Base-by-base conservation (phyloP, 2,329 filamentous ascomycete species). In the Chaetomiaceae sp. region DNA sequence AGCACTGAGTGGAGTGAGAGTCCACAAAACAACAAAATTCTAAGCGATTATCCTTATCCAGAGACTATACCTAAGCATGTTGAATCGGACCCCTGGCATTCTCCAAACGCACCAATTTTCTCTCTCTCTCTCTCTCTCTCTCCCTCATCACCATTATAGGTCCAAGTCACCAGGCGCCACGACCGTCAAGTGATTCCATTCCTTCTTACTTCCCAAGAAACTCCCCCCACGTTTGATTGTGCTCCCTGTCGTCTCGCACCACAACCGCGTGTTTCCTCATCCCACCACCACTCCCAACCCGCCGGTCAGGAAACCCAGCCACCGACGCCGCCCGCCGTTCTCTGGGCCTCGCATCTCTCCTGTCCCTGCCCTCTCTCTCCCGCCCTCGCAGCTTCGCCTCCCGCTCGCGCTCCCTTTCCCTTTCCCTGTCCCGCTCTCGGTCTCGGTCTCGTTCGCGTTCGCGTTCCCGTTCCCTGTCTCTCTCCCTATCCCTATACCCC, bases 141-240 rank as follows among this genome's bases (percentile, higher is more conserved):
- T n/a, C n/a, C n/a, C n/a, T n/a, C n/a, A n/a, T n/a, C n/a, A n/a
- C n/a, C n/a, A n/a, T n/a, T n/a, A n/a, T n/a, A n/a, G n/a, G n/a
- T n/a, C n/a, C n/a, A n/a, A n/a, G n/a, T n/a, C n/a, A n/a, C n/a
- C n/a, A n/a, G n/a, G n/a, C n/a, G n/a, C n/a, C n/a, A n/a, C n/a
- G n/a, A n/a, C n/a, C n/a, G n/a, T n/a, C n/a, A n/a, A n/a, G n/a
- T n/a, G n/a, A n/a, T n/a, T n/a, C n/a, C n/a, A n/a, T n/a, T n/a
- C n/a, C n/a, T n/a, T n/a, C 25, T 27, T 9, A 27, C 25, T 27
- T 27, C 25, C 25, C 16, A 14, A 52, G 23, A 33, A 48, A 52
- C 36, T 49, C 47, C 3, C 46, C 42, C 52, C 53, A 53, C 2
- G 50, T 58, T 33, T 23, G 53, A 18, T 33, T 36, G 32, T 38